A percentile compares a stretch with the other conserved stretches of the same genome.
phyloP scores from a whole-genome alignment of 2,329 filamentous ascomycete genomes.

The Neurospora sp. region DNA sequence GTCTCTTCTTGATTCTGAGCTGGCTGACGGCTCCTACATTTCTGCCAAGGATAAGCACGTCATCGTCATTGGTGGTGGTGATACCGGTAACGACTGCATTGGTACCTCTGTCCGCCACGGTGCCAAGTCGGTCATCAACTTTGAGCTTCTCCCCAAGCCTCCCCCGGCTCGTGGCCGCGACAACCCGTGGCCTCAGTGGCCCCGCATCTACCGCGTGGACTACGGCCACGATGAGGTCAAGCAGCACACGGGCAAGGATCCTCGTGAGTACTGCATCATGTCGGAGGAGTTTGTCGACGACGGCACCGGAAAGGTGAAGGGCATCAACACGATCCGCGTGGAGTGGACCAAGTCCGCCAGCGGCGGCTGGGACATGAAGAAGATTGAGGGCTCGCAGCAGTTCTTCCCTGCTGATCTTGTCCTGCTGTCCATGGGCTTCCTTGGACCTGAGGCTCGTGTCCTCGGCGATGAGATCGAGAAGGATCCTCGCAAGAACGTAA shows the following conservation, averaged over 20 bases:
- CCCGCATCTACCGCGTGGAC: constrained; percentile 95
- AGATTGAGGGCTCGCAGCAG: constrained; percentile 82
- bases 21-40: constrained; percentile 77
- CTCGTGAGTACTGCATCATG: constrained; percentile 97
- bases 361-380: constrained; percentile 98
- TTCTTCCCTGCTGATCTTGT: constrained; percentile 96
- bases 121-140: constrained; percentile 92
- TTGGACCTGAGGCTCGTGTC: constrained; percentile 83
- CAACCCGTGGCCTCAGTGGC: constrained; percentile 98
- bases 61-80: constrained; percentile 92
- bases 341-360: constrained; percentile 88
- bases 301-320: constrained; percentile 77
- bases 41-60: constrained; percentile 94
- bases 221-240: constrained; percentile 95
- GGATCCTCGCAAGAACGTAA: constrained; percentile 89
- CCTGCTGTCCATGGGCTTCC: constrained; percentile 92
- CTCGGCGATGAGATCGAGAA: constrained; percentile 84
- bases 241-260: constrained; percentile 91
- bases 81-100: constrained; percentile 97
- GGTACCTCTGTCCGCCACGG: constrained; percentile 93
- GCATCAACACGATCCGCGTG: constrained; percentile 90
- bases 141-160: constrained; percentile 88
- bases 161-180: constrained; percentile 81
- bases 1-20: constrained; percentile 84
- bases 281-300: constrained; percentile 93